phyloP scores from a whole-genome alignment of 2,329 filamentous ascomycete species.

The Scolecobasidium constrictum region DNA sequence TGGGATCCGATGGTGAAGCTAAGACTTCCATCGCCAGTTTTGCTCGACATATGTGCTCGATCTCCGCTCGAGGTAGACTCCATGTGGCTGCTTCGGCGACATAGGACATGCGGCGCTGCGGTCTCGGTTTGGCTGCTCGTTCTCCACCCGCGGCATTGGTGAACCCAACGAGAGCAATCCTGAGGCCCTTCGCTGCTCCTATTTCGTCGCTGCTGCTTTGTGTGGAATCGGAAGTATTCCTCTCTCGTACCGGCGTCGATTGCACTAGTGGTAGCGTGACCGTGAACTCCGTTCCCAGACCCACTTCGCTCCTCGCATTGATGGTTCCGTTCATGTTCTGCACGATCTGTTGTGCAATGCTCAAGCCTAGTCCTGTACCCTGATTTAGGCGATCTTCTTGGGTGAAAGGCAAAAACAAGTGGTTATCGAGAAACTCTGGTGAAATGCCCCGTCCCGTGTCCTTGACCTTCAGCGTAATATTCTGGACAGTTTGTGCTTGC shows the following conservation, averaged over 20 bases:
- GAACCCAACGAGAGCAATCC: neutral
- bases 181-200: neutral
- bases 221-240: neutral
- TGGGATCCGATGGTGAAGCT: neutral
- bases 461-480: slow-evolving; percentile 10
- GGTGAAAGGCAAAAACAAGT: slow-evolving; percentile 12
- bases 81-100: neutral
- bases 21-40: neutral
- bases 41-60: neutral
- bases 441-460: slow-evolving; percentile 14
- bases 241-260: neutral
- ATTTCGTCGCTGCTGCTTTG: neutral
- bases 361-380: slow-evolving; percentile 13
- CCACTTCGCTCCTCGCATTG: slow-evolving; percentile 9
- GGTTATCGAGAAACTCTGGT: slow-evolving; percentile 9
- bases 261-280: slow-evolving; percentile 9
- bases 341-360: slow-evolving; percentile 12
- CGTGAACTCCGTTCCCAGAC: slow-evolving; percentile 11
- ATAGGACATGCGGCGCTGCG: neutral
- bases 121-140: neutral
- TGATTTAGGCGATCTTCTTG: slow-evolving; percentile 13
- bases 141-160: neutral
- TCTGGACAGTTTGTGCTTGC: neutral
- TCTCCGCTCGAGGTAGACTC: neutral
- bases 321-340: slow-evolving; percentile 10